Evolutionary conservation across 139 green algal species (phyloP).

Genomic region (Chlorella sp.): DNA sequence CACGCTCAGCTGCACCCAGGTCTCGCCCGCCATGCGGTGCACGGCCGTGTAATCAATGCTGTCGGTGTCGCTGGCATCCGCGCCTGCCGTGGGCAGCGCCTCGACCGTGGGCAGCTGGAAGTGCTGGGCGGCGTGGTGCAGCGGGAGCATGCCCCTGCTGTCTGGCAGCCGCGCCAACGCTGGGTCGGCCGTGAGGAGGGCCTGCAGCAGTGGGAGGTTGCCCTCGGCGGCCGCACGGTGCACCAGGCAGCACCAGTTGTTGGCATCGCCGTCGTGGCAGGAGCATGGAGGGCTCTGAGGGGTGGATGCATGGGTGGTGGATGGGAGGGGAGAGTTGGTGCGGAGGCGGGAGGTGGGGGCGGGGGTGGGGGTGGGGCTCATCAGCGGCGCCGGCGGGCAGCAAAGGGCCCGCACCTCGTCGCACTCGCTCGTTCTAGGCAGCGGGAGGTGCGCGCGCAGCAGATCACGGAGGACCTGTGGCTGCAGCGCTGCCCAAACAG

Average conservation of each 20-base stretch:
- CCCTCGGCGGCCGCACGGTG: not conserved
- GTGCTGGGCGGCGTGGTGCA: not conserved
- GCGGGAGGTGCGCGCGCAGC: no score
- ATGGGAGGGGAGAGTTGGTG: no score
- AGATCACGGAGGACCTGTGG: no score
- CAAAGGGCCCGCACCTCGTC: no score
- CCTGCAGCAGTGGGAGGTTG: not conserved
- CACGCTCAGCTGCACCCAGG: not conserved
- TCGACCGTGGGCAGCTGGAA: not conserved
- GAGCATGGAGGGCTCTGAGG: no score
- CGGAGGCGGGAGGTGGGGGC: no score
- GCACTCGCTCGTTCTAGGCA: no score
- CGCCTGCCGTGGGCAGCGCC: not conserved
- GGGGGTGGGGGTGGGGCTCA: no score
- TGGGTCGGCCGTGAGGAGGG: not conserved
- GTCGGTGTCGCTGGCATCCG: not conserved
- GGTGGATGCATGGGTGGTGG: no score
- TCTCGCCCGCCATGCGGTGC: not conserved
- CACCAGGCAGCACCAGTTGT: slow-evolving; percentile 13
- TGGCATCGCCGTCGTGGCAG: no score
- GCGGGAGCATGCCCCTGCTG: not conserved
- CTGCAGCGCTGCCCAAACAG: no score
- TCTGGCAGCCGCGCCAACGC: not conserved
- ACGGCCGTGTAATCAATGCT: not conserved
- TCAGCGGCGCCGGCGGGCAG: no score